Evolutionary conservation across 23 red algal genomes (phyloP).

Genomic region (Rhodosorus marinus): DNA sequence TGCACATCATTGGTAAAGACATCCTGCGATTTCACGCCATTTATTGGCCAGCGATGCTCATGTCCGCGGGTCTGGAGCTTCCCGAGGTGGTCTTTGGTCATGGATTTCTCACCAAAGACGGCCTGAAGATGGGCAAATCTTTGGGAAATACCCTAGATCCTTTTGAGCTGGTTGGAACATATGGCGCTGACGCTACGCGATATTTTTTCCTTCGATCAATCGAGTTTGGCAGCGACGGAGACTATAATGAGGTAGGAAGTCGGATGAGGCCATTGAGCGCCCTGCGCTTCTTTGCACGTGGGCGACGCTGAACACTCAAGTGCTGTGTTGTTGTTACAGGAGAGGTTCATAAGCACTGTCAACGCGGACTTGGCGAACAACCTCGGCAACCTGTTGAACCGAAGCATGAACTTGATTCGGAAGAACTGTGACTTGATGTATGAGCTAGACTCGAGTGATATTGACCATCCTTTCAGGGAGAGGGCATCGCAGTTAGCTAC

Average conservation of each 20-base stretch:
- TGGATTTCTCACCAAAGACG: slow-evolving; percentile 98
- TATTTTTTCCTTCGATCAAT: slow-evolving; percentile 83
- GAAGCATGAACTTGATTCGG: slow-evolving; percentile 47
- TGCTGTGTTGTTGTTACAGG: slow-evolving; percentile 72
- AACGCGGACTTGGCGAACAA: slow-evolving; percentile 88
- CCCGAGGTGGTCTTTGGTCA: slow-evolving; percentile 62
- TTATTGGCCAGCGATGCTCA: slow-evolving; percentile 99
- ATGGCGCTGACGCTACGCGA: slow-evolving; percentile 73
- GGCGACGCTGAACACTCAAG: no score
- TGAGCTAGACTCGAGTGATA: slow-evolving; percentile 6
- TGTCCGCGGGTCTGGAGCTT: slow-evolving; percentile 60
- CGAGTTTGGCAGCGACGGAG: slow-evolving; percentile 87
- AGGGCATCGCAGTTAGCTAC: slow-evolving; percentile 10
- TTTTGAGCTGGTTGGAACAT: slow-evolving; percentile 36
- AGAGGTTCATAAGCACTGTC: slow-evolving; percentile 72
- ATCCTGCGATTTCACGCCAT: slow-evolving; percentile 95
- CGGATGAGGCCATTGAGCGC: no score
- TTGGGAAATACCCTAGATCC: slow-evolving; percentile 82
- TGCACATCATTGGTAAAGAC: slow-evolving; percentile 96
- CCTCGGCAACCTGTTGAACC: slow-evolving; percentile 71
- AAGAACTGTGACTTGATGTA: slow-evolving; percentile 35
- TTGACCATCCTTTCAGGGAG: slow-evolving; percentile 11
- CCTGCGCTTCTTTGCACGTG: no score
- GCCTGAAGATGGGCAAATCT: slow-evolving; percentile 99
- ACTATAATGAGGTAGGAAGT: no score